Evolutionary conservation across 1,284 basidiomycete species (phyloP), one percentile per base, ranked within the genome.

Genomic region (Ceratobasidium sp.): DNA sequence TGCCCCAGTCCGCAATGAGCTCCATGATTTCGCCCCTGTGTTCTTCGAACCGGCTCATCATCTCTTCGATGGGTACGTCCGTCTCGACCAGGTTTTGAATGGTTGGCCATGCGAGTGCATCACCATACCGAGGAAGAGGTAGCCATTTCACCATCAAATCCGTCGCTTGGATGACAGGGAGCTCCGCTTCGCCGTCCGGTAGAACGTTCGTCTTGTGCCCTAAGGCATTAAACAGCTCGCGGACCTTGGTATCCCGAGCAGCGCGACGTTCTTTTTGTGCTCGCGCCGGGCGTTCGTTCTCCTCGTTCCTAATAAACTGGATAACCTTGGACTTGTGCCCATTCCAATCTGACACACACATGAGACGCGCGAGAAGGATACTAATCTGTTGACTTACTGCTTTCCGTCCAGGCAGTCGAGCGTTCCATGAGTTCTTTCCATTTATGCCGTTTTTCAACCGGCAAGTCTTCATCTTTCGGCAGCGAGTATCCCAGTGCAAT

Each of bases 381-480:
- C 13, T 15, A 17, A 13, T 59, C 9, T n/a, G 29, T 15, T 32
- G 9, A 13, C 56, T 59, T 29, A 59, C 56, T 29, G 13, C 22
- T 6, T 32, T 59, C 56, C 9, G 56, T 29, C 56, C 56, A 59
- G 29, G 56, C 25, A 17, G 17, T 15, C 34, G 22, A 7, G 2
- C 56, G 56, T 25, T 59, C 56, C 25, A 34, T 59, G 11, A 59
- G 8, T 34, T 17, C 25, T 32, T 59, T 59, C 56, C 56, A 59
- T 34, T 59, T 59, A 15, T 34, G 5, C 29, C 22, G 56, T 59
- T 59, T 59, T 15, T 34, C 29, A 17, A 11, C 3, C 13, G 56
- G 56, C 29, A 59, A 34, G 56, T 13, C 56, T 59, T 59, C 29
- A 6, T 59, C 56, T 17, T 59, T 32, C 7, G 19, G 13, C 19